Conservation (phyloP, 768 basidiomycete species). For the Coprinopsis marcescibilis region DNA sequence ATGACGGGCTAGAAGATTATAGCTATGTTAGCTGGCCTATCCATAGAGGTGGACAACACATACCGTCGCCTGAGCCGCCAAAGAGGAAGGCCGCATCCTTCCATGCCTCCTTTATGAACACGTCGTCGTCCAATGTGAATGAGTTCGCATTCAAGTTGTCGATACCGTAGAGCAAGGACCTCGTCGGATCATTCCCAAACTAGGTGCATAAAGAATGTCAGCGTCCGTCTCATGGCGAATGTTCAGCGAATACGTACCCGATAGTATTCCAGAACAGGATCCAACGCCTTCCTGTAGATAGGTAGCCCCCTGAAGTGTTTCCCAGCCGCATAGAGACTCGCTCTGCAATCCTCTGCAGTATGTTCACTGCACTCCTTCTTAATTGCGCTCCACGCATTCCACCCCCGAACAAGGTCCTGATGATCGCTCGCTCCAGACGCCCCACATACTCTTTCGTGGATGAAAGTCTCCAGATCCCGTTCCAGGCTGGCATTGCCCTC, state of each 20-base stretch:
- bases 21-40: not conserved
- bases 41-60: not conserved
- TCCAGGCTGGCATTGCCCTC: constrained; percentile 8
- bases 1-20: constrained; percentile 15
- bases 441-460: no score
- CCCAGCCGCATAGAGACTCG: constrained; percentile 6
- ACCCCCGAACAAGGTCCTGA: not conserved
- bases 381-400: not conserved
- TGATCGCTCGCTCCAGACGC: not conserved
- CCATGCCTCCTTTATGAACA: not conserved
- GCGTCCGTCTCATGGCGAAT: not conserved
- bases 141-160: constrained; percentile 7
- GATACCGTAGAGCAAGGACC: constrained; percentile 14
- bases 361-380: constrained; percentile 10
- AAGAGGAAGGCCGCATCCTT: constrained; percentile 16
- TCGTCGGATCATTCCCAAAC: constrained; percentile 18
- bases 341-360: constrained; percentile 10
- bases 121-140: constrained; percentile 1
- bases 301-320: constrained; percentile 13
- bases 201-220: constrained; percentile 3
- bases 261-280: constrained; percentile 17
- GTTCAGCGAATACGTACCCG: constrained; percentile 6
- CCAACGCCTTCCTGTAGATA: constrained; percentile 13
- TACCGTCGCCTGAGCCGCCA: constrained; percentile 22
- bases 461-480: constrained; percentile 1